Evolutionary conservation across 352 stramenopile genomes (phyloP).

Genomic region (Peronospora belbahrii): DNA sequence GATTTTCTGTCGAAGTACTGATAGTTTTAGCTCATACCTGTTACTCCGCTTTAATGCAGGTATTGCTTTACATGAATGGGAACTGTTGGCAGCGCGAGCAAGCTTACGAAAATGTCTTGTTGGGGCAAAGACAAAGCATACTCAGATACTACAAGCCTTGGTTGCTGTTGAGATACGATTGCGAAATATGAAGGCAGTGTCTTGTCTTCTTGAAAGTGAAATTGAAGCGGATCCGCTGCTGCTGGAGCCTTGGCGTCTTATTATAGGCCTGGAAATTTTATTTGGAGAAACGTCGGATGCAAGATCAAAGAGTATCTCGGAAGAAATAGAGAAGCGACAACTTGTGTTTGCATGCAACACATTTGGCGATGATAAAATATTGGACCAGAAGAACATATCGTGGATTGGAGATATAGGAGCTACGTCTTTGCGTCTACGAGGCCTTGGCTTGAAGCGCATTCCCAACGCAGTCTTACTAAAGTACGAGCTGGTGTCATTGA

Average conservation of each 20-base stretch:
- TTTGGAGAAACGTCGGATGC: slow-evolving; percentile 29
- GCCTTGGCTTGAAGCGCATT: slow-evolving; percentile 22
- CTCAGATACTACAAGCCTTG: slow-evolving; percentile 29
- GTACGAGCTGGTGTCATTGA: slow-evolving; percentile 25
- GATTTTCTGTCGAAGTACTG: not conserved
- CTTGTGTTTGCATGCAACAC: slow-evolving; percentile 28
- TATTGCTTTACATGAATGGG: slow-evolving; percentile 38
- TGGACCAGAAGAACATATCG: not conserved
- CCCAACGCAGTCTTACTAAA: slow-evolving; percentile 35
- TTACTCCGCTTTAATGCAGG: slow-evolving; percentile 15
- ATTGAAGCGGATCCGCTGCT: slow-evolving; percentile 30
- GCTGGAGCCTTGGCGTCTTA: slow-evolving; percentile 40
- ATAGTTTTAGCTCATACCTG: not conserved
- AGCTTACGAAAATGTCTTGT: slow-evolving; percentile 28
- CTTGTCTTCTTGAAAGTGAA: slow-evolving; percentile 26
- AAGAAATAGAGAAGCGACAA: slow-evolving; percentile 29
- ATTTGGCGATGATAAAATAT: slow-evolving; percentile 21
- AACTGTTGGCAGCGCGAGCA: slow-evolving; percentile 34
- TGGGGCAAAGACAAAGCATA: slow-evolving; percentile 23
- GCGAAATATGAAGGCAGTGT: slow-evolving; percentile 36
- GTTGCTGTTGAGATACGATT: slow-evolving; percentile 35
- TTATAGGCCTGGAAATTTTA: slow-evolving; percentile 45
- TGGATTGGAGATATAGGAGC: not conserved
- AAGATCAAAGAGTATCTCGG: slow-evolving; percentile 20
- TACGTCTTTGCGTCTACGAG: slow-evolving; percentile 14